Conservation (phyloP, 345 rosid species). For the Aegle marmelos region DNA sequence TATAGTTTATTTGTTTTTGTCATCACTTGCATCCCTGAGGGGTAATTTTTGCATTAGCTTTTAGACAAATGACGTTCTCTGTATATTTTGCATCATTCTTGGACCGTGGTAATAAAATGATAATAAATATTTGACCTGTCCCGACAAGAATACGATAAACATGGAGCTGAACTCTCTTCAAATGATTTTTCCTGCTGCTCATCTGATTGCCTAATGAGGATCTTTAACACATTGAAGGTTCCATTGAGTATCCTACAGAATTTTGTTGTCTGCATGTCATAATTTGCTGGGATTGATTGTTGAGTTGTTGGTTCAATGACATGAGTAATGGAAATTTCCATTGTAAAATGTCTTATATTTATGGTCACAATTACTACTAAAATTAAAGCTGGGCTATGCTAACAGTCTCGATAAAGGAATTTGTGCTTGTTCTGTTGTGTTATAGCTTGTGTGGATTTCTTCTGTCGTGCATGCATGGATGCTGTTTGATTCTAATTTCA, state of each 20-base stretch:
- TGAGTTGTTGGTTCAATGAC: neutral
- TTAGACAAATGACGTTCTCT: neutral
- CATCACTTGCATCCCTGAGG: neutral
- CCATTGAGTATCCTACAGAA: neutral
- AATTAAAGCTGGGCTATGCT: neutral
- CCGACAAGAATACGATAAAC: neutral
- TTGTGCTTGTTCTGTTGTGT: neutral
- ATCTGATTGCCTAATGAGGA: neutral
- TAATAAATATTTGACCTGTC: neutral
- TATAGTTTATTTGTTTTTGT: neutral
- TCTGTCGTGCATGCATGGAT: neutral
- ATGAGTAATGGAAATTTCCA: neutral
- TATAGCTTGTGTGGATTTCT: neutral
- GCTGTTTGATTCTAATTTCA: slow-evolving; percentile 1
- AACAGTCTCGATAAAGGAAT: neutral
- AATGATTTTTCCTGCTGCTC: neutral
- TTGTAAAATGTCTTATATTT: neutral
- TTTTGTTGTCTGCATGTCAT: neutral
- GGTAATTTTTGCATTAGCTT: neutral
- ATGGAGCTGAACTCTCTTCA: neutral
- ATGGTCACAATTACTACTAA: neutral
- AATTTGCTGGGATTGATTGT: neutral
- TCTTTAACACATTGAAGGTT: neutral
- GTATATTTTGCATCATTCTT: neutral
- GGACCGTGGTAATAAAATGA: neutral